Evolutionary conservation across 2,329 filamentous ascomycete genomes (phyloP), one percentile per base, ranked within the genome.

Genomic region (Ophiostoma tasmaniense): DNA sequence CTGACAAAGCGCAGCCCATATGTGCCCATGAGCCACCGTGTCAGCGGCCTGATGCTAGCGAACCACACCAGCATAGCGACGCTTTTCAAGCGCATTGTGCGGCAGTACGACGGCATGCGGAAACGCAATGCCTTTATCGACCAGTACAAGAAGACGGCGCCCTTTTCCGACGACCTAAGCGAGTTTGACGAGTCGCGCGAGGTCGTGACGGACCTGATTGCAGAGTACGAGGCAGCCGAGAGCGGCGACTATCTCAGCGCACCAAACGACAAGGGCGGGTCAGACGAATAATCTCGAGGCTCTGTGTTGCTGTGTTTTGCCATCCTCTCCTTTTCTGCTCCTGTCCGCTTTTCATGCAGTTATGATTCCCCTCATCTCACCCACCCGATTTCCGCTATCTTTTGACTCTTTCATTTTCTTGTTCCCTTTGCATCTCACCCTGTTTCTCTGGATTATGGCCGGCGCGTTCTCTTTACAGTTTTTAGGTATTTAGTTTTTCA

Each of bases 51-150:
- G 70, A 99, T 99, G 95, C 83, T 99, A 70, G 95, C 95, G 14
- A 99, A 99, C 77, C 95, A 99, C 78, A 99, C 95, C 0, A 96
- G 93, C 73, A 96, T 99, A 74, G 92, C 94, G 64, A 97, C 95
- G 81, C 85, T 99, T 11, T 99, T 99, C 83, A 97, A 96, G 78
- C 88, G 94, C 62, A 97, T 98, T 72, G 86, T 97, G 17, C 86
- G 87, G 72, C 94, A 96, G 77, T 99, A 98, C 79, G 93, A 97
- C 75, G 89, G 91, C 33, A 90, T 99, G 83, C 87, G 95, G 70
- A 98, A 98, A 80, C 90, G 94, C 67, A 98, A 98, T 78, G 95
- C 95, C 66, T 99, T 98, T 79, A 85, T 99, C 75, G 95, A 99
- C 75, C 89, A 88, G 64, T 99, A 99, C 81, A 98, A 97, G 81